Percentiles rank a stretch among this genome's conserved stretches.
Evolutionary conservation across 106 monocot genomes (phyloP).

Genomic region (Iris macrosiphon): DNA sequence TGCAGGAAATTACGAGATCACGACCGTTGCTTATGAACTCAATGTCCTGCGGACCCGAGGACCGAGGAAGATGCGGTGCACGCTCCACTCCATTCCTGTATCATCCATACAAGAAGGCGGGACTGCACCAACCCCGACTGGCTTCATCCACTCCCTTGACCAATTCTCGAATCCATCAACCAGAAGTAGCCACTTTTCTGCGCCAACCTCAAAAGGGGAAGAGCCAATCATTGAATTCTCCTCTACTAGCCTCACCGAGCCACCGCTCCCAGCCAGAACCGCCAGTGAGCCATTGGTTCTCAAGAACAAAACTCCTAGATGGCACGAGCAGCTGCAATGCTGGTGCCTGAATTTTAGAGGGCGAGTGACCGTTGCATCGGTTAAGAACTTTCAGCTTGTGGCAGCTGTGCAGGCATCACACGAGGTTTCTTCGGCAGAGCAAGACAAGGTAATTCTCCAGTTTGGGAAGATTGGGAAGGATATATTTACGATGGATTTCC

Average conservation of each 20-base stretch:
- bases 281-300: conserved; percentile 28
- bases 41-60: conserved; percentile 68
- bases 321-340: conserved; percentile 87
- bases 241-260: conserved; percentile 22
- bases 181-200: no score
- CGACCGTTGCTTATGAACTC: conserved; percentile 59
- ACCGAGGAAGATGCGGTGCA: conserved; percentile 70
- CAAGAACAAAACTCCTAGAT: conserved; percentile 74
- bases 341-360: conserved; percentile 84
- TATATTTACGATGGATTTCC: conserved; percentile 79
- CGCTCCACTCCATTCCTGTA: conserved; percentile 41
- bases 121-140: conserved; percentile 46
- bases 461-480: conserved; percentile 82
- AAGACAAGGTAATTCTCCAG: conserved; percentile 73
- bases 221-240: conserved; percentile 24
- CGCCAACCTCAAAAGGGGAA: conserved; percentile 16
- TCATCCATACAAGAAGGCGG: conserved; percentile 43
- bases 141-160: conserved; percentile 28
- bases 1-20: conserved; percentile 56
- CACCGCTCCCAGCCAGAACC: background rate
- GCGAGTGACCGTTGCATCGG: conserved; percentile 69
- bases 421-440: conserved; percentile 29
- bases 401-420: conserved; percentile 34
- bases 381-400: conserved; percentile 84
- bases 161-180: conserved; percentile 18